These are phyloP conservation scores for Mortierella sp. DNA, from an alignment of 371 early-diverging fungal genomes.

Conservation along the genomic window DNA sequence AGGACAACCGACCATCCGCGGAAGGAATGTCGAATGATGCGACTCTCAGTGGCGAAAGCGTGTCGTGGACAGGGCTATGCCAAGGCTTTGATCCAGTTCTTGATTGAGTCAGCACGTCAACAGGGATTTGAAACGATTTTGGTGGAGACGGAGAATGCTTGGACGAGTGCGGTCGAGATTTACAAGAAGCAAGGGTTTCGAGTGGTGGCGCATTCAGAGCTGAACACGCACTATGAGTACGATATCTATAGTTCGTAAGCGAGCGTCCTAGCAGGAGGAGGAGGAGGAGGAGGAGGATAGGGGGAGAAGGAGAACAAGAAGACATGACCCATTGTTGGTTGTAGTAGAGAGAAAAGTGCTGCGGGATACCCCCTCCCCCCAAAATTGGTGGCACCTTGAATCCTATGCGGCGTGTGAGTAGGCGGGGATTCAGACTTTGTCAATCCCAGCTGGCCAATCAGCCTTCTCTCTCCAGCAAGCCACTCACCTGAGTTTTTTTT, in stretches of 20 bases:
- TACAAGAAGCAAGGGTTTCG: constrained; percentile 31
- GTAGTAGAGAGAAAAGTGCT: no score
- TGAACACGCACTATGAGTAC: constrained; percentile 28
- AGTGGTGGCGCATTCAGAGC: constrained; percentile 19
- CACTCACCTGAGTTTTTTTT: not conserved
- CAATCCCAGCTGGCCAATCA: no score
- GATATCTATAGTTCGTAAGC: no score
- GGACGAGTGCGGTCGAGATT: constrained; percentile 44
- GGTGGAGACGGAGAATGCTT: constrained; percentile 36
- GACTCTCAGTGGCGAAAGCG: constrained; percentile 29
- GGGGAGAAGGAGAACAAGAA: no score
- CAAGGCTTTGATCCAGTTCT: constrained; percentile 24
- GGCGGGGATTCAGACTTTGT: no score
- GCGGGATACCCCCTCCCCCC: no score
- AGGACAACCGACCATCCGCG: not conserved
- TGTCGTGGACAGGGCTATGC: constrained; percentile 38
- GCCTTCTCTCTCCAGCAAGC: no score
- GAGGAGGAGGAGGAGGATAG: not conserved
- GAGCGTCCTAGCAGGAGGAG: no score
- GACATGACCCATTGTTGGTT: no score
- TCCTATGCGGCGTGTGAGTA: no score
- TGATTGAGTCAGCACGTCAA: constrained; percentile 17
- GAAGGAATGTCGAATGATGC: constrained; percentile 41
- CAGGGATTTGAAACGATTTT: constrained; percentile 28
- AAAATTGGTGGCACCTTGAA: constrained; percentile 27